phyloP scores from a whole-genome alignment of 371 early-diverging fungal species.

The Lichtheimia corymbifera region DNA sequence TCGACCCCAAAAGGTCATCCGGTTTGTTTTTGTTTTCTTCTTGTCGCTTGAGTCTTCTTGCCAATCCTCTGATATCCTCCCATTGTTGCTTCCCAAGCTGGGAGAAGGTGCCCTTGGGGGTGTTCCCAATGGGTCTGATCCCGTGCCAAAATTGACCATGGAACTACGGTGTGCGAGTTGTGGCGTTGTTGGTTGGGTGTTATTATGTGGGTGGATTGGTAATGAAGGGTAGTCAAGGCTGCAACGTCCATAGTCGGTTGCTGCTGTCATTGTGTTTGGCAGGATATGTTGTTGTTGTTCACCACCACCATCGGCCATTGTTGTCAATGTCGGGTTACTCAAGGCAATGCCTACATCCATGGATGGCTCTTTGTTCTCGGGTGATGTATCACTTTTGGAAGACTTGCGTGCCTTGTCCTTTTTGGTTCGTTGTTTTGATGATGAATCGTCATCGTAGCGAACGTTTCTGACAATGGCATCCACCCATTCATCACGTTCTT shows the following conservation, averaged over 20 bases:
- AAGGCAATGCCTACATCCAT: conserved; percentile 22
- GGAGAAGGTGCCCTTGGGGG: conserved; percentile 17
- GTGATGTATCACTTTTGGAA: conserved; percentile 39
- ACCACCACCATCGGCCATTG: neutral
- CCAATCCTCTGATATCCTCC: conserved; percentile 10
- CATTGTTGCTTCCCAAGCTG: conserved; percentile 6
- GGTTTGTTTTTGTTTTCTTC: conserved; percentile 41
- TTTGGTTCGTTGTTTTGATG: conserved; percentile 13
- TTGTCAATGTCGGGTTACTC: conserved; percentile 4
- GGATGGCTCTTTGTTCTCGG: conserved; percentile 19
- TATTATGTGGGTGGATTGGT: neutral
- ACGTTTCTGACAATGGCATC: conserved; percentile 61
- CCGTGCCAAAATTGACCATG: conserved; percentile 26
- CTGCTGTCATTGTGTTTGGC: neutral
- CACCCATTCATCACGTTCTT: conserved; percentile 91
- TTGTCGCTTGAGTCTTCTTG: conserved; percentile 22
- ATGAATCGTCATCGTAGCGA: conserved; percentile 26
- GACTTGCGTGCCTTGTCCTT: conserved; percentile 37
- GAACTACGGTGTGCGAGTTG: conserved; percentile 36
- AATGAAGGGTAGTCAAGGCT: conserved; percentile 22
- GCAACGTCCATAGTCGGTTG: conserved; percentile 5
- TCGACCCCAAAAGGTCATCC: conserved; percentile 54
- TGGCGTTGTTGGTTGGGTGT: conserved; percentile 25
- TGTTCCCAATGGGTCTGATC: conserved; percentile 13
- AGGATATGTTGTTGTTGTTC: no score